Evolutionary conservation across 345 rosid genomes (phyloP), one percentile per base, ranked within the genome.

Genomic region (Acer yangbiense): DNA sequence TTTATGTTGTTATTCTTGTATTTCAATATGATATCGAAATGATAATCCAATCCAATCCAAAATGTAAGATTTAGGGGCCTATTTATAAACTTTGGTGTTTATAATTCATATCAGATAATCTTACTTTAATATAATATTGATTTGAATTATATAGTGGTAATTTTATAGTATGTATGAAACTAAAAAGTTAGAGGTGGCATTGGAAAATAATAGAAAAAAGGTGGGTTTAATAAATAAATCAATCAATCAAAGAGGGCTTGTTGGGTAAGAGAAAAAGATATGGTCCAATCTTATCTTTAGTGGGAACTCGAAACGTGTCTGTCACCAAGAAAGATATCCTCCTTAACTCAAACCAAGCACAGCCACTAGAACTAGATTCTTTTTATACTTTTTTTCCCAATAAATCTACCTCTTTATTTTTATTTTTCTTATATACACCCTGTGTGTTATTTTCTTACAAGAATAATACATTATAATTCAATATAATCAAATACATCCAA

Each of bases 191-290:
- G 72, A 6, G 2, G 20, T 9, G 57, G 29, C 3, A 20, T 44
- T 68, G n/a, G 57, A 3, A 68, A 46, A 11, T 43, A 68, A 21
- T 5, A 20, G 7, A 68, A 44, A 41, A 44, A 20, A 17, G 17
- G 48, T 11, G 32, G 14, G 54, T 23, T 48, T 9, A 43, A 20
- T 1, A 12, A 46, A 11, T 2, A 46, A 43, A 43, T 43, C 2
- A 32, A 71, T 35, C 63, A 71, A 63, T 52, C 65, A 50, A 17
- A 7, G 25, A 18, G 44, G 62, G 6, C 14, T 71, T 13, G 73
- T 35, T 79, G 82, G 80, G 75, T 62, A 76, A 78, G 78, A 78
- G 87, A 78, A 82, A 84, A 82, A 71, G 78, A 73, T 78, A 76
- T 76, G 84, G 74, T 80, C 79, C 81, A 41, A 43, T 73, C 82